Evolutionary conservation across 345 rosid species (phyloP).

Genomic region (Salix brachista): DNA sequence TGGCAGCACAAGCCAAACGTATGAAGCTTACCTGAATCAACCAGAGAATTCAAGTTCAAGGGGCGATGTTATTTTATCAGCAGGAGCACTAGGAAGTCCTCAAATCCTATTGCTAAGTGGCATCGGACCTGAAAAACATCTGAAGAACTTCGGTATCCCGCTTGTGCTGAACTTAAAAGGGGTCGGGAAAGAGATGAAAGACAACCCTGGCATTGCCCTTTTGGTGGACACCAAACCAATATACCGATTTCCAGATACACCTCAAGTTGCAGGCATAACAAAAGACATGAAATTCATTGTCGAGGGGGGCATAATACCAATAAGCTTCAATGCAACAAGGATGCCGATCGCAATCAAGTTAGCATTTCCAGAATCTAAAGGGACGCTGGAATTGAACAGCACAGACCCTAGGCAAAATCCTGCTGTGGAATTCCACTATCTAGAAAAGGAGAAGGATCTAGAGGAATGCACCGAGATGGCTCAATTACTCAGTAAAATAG

Average conservation of each 20-base stretch:
- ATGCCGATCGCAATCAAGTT: slow-evolving; percentile 53
- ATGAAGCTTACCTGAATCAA: slow-evolving; percentile 47
- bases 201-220: slow-evolving; percentile 52
- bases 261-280: slow-evolving; percentile 62
- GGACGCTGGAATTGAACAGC: slow-evolving; percentile 50
- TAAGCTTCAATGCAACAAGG: slow-evolving; percentile 42
- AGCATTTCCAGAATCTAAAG: slow-evolving; percentile 65
- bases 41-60: slow-evolving; percentile 22
- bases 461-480: slow-evolving; percentile 54
- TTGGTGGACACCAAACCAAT: slow-evolving; percentile 41
- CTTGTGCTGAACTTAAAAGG: slow-evolving; percentile 29
- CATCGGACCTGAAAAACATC: slow-evolving; percentile 54
- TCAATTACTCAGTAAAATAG: slow-evolving; percentile 44
- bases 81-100: slow-evolving; percentile 76
- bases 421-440: slow-evolving; percentile 59
- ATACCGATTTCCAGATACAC: slow-evolving; percentile 53
- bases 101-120: slow-evolving; percentile 66
- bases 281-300: slow-evolving; percentile 48
- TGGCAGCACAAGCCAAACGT: slow-evolving; percentile 36
- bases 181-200: slow-evolving; percentile 58
- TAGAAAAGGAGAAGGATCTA: slow-evolving; percentile 46
- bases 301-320: slow-evolving; percentile 48
- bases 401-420: slow-evolving; percentile 65
- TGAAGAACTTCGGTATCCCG: slow-evolving; percentile 44
- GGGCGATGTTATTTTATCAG: slow-evolving; percentile 68